Conservation (phyloP, 208 protist species). For the Tritrichomonas foetus region DNA sequence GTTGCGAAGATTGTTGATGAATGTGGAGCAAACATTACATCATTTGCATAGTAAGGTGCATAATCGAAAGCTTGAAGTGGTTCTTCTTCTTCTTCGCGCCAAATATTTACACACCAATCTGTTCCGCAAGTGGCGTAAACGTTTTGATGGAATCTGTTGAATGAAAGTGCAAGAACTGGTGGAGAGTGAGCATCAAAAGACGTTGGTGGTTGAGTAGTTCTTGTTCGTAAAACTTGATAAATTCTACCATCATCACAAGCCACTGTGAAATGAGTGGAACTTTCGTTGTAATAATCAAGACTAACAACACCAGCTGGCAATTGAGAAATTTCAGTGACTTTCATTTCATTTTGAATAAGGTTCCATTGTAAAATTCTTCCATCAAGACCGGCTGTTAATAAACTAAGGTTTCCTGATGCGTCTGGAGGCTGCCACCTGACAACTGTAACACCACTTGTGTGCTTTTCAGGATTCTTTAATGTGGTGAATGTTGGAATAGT, state of each 20-base stretch:
- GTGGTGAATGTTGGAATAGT: not conserved
- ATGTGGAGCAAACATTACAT: not conserved
- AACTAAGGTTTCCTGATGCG: not conserved
- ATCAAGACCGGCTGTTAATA: not conserved
- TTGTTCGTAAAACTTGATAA: not conserved
- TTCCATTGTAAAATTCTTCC: not conserved
- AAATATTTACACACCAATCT: not conserved
- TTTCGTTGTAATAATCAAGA: slow-evolving; percentile 17
- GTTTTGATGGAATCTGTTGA: slow-evolving; percentile 5
- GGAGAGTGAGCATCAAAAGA: not conserved
- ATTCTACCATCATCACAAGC: not conserved
- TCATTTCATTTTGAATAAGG: not conserved
- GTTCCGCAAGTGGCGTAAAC: not conserved
- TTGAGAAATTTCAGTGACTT: not conserved
- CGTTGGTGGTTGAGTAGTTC: not conserved
- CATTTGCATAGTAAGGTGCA: not conserved
- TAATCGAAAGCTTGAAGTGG: not conserved
- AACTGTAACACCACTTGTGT: not conserved
- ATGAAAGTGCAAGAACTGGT: not conserved
- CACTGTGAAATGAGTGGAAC: not conserved
- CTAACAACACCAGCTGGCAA: not conserved
- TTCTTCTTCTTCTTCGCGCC: not conserved
- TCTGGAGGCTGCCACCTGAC: not conserved
- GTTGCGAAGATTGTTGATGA: not conserved
- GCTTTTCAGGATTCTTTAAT: not conserved